Percentiles rank a stretch among this genome's conserved stretches.
These are phyloP conservation scores for Fusarium sp. DNA, from an alignment of 2,329 filamentous ascomycete species.

Conservation along the genomic window DNA sequence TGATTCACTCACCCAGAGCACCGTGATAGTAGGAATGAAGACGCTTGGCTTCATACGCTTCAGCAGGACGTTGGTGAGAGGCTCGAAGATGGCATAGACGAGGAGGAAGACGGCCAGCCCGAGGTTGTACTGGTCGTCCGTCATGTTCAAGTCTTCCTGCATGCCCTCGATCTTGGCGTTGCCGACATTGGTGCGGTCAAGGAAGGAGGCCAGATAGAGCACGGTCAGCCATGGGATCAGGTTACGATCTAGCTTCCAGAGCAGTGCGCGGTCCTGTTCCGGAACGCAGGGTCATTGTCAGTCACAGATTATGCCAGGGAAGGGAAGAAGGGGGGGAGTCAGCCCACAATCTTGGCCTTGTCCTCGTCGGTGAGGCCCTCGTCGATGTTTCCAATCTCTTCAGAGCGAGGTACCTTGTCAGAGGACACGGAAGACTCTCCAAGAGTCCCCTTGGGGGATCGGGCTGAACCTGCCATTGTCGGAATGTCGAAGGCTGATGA, in stretches of 20 bases:
- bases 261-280: conserved; percentile 62
- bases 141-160: conserved; percentile 39
- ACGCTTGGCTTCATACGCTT: conserved; percentile 73
- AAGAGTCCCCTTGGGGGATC: too few relatives aligned
- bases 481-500: too few relatives aligned
- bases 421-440: too few relatives aligned
- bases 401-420: too few relatives aligned
- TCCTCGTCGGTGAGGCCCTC: too few relatives aligned
- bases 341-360: too few relatives aligned
- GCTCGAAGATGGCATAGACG: conserved; percentile 77
- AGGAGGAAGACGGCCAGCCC: conserved; percentile 76
- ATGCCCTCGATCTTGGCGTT: conserved; percentile 62
- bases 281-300: too few relatives aligned
- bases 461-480: too few relatives aligned
- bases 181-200: conserved; percentile 58
- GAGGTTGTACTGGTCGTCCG: conserved; percentile 69
- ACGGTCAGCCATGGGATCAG: conserved; percentile 72
- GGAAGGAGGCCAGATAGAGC: conserved; percentile 70
- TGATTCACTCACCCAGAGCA: conserved; percentile 59
- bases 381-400: too few relatives aligned
- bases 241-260: conserved; percentile 70
- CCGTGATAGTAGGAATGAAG: conserved; percentile 78
- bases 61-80: conserved; percentile 75
- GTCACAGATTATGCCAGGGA: too few relatives aligned
- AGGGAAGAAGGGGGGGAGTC: too few relatives aligned